These are phyloP conservation scores for Oehlia diaphana DNA, from an alignment of 192 early-diverging fungal species.

Conservation along the genomic window DNA sequence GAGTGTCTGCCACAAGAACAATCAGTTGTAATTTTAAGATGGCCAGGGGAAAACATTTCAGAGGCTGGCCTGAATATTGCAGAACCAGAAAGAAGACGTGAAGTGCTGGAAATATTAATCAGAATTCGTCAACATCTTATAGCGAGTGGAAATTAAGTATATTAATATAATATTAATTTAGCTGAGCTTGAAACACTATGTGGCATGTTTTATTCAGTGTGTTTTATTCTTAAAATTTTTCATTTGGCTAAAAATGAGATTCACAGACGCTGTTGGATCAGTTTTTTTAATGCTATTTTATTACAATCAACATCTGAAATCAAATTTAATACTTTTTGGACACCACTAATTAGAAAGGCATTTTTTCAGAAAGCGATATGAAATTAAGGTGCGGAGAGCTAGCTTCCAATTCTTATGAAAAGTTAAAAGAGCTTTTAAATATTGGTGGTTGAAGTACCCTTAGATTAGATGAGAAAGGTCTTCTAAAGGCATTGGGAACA, in stretches of 20 bases:
- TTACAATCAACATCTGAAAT: slow-evolving; percentile 4
- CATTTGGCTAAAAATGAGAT: no score
- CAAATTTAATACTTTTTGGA: neutral
- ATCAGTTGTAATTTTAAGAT: neutral
- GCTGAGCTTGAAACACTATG: neutral
- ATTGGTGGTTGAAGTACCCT: no score
- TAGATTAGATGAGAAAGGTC: no score
- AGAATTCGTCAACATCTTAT: slow-evolving; percentile 5
- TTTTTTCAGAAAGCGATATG: no score
- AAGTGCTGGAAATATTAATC: neutral
- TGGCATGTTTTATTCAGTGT: neutral
- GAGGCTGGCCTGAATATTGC: neutral
- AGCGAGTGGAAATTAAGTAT: neutral
- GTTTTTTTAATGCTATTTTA: neutral
- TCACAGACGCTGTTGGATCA: neutral
- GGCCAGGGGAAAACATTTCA: neutral
- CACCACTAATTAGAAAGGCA: no score
- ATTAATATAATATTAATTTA: slow-evolving; percentile 17
- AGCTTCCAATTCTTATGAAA: no score
- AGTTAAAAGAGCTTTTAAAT: no score
- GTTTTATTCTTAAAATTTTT: no score
- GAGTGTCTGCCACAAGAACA: neutral
- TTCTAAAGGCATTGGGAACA: no score
- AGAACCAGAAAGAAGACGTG: neutral
- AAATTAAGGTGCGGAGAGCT: no score